Evolutionary conservation across 371 early-diverging fungal genomes (phyloP), one percentile per base, ranked within the genome.

Genomic region (Rhizopus sp.): DNA sequence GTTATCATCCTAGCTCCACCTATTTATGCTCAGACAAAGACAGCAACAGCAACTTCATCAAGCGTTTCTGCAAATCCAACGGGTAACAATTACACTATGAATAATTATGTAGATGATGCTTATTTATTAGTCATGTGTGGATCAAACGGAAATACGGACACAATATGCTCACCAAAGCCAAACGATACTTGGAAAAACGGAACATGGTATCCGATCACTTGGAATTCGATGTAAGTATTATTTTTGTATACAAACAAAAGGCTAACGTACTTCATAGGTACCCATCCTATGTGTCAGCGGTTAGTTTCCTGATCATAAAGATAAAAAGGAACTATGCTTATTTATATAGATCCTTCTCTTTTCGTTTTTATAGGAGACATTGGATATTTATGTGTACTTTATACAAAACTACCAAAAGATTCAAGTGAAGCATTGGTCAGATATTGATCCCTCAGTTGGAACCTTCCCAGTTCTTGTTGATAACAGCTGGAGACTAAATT

Each of bases 131-230:
- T 10, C 13, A 10, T 8, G 16, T 68, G 68, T 10, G 68, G 68
- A 40, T 16, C 31, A 23, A 59, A 63, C 44, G 60, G 57, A 33
- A 56, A 63, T 54, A 58, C 62, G 16, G 63, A 63, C 9, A 60
- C 64, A 7, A 63, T 68, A 17, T 68, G 68, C 33, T 68, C 68
- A 30, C 68, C 68, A 35, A 59, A 51, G 44, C 9, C 51, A 52
- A 60, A 60, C 17, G 68, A 63, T 37, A 32, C 45, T 31, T 68
- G 68, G 68, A 63, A 17, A 34, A 63, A 60, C 50, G 64, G 64
- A 9, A 68, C 68, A 39, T 56, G 60, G 64, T 63, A 68, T 41
- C 60, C 60, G 16, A 63, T 68, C 32, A 63, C 64, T 53, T 68
- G 68, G 68, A 68, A 68, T 37, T 34, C 64, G 60, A 48, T 47